Evolutionary conservation across 805 yeast species (phyloP).

Genomic region (Tetrapisispora phaffii): DNA sequence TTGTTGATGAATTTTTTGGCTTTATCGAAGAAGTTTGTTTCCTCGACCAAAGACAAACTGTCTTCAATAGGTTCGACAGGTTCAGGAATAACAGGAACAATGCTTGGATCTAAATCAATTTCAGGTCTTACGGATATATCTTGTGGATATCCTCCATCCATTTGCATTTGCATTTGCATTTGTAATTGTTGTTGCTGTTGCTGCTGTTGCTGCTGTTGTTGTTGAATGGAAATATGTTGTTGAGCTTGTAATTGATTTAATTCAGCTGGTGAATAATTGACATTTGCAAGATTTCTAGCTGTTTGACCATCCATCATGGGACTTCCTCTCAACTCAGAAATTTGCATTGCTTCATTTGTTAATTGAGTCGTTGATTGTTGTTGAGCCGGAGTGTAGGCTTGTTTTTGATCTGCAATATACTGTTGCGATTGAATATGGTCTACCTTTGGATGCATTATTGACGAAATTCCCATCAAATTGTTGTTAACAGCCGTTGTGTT

Average conservation of each 20-base stretch:
- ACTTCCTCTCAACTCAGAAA: slow-evolving; percentile 29
- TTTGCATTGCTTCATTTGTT: slow-evolving; percentile 25
- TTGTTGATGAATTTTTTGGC: slow-evolving; percentile 82
- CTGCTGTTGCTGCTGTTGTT: slow-evolving; percentile 28
- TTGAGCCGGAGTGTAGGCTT: slow-evolving; percentile 13
- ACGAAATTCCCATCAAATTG: slow-evolving; percentile 18
- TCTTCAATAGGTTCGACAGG: slow-evolving; percentile 54
- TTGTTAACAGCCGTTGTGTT: slow-evolving; percentile 5
- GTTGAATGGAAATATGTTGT: slow-evolving; percentile 10
- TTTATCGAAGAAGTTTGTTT: slow-evolving; percentile 81
- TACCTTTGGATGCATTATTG: slow-evolving; percentile 12
- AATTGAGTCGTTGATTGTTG: slow-evolving; percentile 9
- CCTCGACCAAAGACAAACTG: slow-evolving; percentile 63
- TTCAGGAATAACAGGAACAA: slow-evolving; percentile 80
- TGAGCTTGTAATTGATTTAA: slow-evolving; percentile 5
- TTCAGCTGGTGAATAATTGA: slow-evolving; percentile 1
- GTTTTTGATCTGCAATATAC: slow-evolving; percentile 6
- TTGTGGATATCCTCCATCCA: slow-evolving; percentile 1
- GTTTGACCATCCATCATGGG: slow-evolving; percentile 6
- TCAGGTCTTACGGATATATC: slow-evolving; percentile 31
- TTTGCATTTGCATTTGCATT: slow-evolving; percentile 9
- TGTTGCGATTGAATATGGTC: slow-evolving; percentile 5
- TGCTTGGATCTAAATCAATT: slow-evolving; percentile 46
- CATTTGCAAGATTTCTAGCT: background rate
- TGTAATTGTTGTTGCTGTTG: slow-evolving; percentile 23